Base-by-base conservation (phyloP, 306 rosid genomes). In the Acacia acuminata region DNA sequence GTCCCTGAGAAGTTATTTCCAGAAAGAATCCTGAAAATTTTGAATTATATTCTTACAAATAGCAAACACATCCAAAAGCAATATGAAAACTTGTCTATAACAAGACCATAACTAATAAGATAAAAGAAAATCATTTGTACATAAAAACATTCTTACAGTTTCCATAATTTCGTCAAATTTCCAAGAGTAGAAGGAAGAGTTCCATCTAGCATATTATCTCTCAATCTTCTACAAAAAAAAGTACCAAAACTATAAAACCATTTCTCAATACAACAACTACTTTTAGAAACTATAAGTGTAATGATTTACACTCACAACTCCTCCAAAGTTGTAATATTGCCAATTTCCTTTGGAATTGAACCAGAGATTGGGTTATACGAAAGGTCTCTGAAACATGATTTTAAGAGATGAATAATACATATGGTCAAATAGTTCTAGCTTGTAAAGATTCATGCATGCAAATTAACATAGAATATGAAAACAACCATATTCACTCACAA, bases 1-100 rank as follows among this genome's bases (percentile, higher is more conserved):
- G 70, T 17, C 51, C 91, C 97, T 0, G 92, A 87, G 74, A 94
- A 91, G 69, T 93, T 89, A 89, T 94, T 94, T 16, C 86, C 86
- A 53, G 85, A 76, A 73, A 94, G 88, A 67, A 86, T 53, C 38
- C 97, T 94, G 91, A 68, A 78, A 56, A 82, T 71, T 75, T 4
- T 17, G 3, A 48, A 3, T 32, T 32, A 32, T 32, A 48, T 48
- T 4, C 19, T 48, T 72, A 72, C 13, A 44, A 4, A 50, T 4
- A 73, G 77, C 77, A 36, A 8, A 58, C 22, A 6, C 60, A 53
- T 17, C 22, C 10, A 53, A 17, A 53, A 53, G 60, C 22, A 19
- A 53, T 53, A 19, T 50, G 20, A 50, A 47, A 50, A 55, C 63
- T 20, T 7, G 34, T 36, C 25, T 17, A 34, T 19, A 66, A 36